These are phyloP conservation scores for Pichia terricola DNA, from an alignment of 1,139 yeast genomes.

Conservation along the genomic window DNA sequence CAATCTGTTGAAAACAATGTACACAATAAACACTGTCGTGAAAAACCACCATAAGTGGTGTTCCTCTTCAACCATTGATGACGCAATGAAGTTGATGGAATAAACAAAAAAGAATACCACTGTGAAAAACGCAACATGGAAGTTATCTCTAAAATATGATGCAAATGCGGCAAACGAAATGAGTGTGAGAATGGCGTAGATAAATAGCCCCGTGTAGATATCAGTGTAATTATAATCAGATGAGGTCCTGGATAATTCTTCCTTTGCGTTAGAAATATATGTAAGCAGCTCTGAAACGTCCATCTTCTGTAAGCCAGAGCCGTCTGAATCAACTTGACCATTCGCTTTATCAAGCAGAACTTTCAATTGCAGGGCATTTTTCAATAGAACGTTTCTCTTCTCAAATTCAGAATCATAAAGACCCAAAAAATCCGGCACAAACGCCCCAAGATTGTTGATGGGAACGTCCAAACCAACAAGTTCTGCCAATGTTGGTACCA, in stretches of 20 bases:
- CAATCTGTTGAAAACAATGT: conserved; percentile 11
- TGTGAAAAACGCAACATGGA: conserved; percentile 22
- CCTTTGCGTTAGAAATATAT: conserved; percentile 44
- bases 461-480: conserved; percentile 79
- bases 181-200: conserved; percentile 27
- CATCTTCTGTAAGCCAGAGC: conserved; percentile 11
- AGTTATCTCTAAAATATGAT: conserved; percentile 4
- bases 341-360: conserved; percentile 23
- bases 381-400: conserved; percentile 33
- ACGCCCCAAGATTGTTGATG: conserved; percentile 69
- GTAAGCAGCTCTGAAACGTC: conserved; percentile 25
- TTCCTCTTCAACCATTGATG: conserved; percentile 93
- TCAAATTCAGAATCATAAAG: conserved; percentile 32
- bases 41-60: conserved; percentile 95
- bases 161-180: conserved; percentile 19
- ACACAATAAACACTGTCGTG: conserved; percentile 27
- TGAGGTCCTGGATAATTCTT: conserved; percentile 50
- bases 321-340: conserved; percentile 8
- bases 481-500: conserved; percentile 76
- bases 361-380: conserved; percentile 58
- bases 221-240: conserved; percentile 58
- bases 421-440: conserved; percentile 47
- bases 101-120: conserved; percentile 34
- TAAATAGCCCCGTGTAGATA: conserved; percentile 39
- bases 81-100: conserved; percentile 65